Base-by-base conservation (phyloP, 345 rosid species). In the Eucalyptus shirleyi region DNA sequence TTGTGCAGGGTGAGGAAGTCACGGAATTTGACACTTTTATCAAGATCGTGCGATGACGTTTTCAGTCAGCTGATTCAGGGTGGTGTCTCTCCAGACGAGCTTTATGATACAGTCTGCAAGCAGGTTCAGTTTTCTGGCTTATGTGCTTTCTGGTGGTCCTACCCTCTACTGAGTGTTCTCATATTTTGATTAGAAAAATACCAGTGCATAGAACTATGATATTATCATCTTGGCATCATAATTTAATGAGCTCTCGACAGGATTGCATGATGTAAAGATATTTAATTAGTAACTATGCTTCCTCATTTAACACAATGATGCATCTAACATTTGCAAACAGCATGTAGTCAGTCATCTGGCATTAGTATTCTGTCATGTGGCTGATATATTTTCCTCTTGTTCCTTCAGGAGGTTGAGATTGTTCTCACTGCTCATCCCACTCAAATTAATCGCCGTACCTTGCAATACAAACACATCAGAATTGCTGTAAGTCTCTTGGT, bases 371-470 rank as follows among this genome's bases (percentile, higher is more conserved):
- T 77, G 83, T 77, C 83, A 77, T 21, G 47, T 77, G 83, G 82
- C 83, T 77, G 45, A 77, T 77, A 21, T 42, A 21, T 77, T 37
- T 77, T 47, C 45, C 86, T 90, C 86, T 89, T 89, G 86, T 90
- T 77, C 32, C 56, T 91, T 91, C 95, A 97, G 97, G 99, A 95
- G 92, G 97, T 98, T 51, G 99, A 98, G 93, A 97, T 98, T 89
- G 99, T 98, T 92, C 99, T 98, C 81, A 98, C 99, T 87, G 99
- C 99, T 81, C 99, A 98, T 92, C 99, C 99, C 81, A 98, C 99
- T 91, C 99, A 98, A 94, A 98, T 98, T 89, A 95, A 95, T 89
- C 96, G 99, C 9, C 94, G 99, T 83, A 98, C 99, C 89, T 94
- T 97, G 93, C 99, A 98, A 88, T 97, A 98, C 92, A 98, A 97